Evolutionary conservation across 169 alveolate genomes (phyloP).

Genomic region (Plasmodium relictum): DNA sequence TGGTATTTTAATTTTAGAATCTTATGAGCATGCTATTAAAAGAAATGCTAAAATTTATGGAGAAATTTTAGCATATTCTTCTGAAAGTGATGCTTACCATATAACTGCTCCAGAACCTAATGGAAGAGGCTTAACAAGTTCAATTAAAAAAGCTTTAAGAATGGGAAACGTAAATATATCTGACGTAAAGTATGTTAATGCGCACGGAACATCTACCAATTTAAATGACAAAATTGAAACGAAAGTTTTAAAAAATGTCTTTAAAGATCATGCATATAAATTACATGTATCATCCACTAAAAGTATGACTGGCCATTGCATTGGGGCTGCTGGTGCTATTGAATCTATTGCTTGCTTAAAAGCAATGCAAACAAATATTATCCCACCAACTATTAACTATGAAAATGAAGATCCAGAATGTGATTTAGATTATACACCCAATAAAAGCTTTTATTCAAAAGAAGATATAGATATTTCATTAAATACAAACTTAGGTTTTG

Average conservation of each 20-base stretch:
- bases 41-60: constrained; percentile 92
- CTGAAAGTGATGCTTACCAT: constrained; percentile 85
- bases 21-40: constrained; percentile 89
- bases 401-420: constrained; percentile 83
- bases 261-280: constrained; percentile 79
- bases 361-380: constrained; percentile 81
- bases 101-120: constrained; percentile 85
- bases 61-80: constrained; percentile 87
- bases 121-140: constrained; percentile 80
- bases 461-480: constrained; percentile 65
- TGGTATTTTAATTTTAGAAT: constrained; percentile 90
- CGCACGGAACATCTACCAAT: constrained; percentile 87
- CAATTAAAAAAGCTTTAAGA: constrained; percentile 71
- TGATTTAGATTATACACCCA: constrained; percentile 84
- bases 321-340: constrained; percentile 86
- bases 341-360: constrained; percentile 83
- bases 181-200: constrained; percentile 83
- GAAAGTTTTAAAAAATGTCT: constrained; percentile 79
- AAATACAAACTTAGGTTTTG: constrained; percentile 84
- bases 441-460: constrained; percentile 71
- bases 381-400: constrained; percentile 86
- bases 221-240: constrained; percentile 85
- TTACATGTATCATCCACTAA: constrained; percentile 83
- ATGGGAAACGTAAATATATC: constrained; percentile 78
- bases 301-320: constrained; percentile 87